phyloP scores from a whole-genome alignment of 2,329 filamentous ascomycete species.

The Venturia oleaginea region DNA sequence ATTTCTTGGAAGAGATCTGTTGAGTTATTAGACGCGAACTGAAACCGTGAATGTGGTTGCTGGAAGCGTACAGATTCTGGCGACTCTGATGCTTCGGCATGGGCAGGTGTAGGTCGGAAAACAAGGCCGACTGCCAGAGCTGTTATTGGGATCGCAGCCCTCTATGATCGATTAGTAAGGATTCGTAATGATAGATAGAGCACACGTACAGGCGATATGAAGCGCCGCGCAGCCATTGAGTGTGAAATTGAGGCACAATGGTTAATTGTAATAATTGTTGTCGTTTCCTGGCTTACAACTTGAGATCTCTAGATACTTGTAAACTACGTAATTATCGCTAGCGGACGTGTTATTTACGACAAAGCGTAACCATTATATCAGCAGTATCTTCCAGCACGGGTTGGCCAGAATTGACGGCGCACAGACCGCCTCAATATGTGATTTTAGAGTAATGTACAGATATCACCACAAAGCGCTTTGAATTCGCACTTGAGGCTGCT shows the following conservation, averaged over 20 bases:
- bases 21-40: neutral
- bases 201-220: slow-evolving; percentile 5
- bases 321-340: neutral
- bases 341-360: neutral
- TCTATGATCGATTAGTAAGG: neutral
- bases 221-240: slow-evolving; percentile 11
- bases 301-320: neutral
- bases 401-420: too few relatives aligned
- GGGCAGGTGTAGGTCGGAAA: slow-evolving; percentile 37
- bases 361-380: neutral
- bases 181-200: neutral
- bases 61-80: slow-evolving; percentile 18
- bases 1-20: slow-evolving; percentile 28
- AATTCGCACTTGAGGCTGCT: too few relatives aligned
- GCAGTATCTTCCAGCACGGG: too few relatives aligned
- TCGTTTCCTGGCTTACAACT: neutral
- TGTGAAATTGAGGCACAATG: slow-evolving; percentile 13
- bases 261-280: slow-evolving; percentile 1
- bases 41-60: neutral
- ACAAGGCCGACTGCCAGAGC: slow-evolving; percentile 32
- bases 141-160: slow-evolving; percentile 5
- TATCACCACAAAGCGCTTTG: too few relatives aligned
- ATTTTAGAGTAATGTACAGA: too few relatives aligned
- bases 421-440: too few relatives aligned
- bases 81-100: slow-evolving; percentile 38